These are phyloP conservation scores for Salvia hispanica DNA, from an alignment of 257 asterid genomes.

Conservation along the genomic window DNA sequence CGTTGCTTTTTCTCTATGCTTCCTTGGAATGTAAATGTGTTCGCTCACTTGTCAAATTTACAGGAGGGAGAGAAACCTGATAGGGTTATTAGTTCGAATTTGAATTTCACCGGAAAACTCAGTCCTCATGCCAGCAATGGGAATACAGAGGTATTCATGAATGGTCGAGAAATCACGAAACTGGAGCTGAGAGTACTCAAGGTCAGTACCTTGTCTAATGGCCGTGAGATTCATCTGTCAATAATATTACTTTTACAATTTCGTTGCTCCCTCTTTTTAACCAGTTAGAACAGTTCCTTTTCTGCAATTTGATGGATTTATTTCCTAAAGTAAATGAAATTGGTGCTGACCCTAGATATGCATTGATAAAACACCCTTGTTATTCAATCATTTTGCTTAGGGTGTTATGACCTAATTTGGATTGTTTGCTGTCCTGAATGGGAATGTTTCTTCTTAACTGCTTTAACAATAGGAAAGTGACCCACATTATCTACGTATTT, in stretches of 20 bases:
- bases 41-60: conserved; percentile 34
- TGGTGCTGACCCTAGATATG: neutral
- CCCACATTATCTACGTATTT: neutral
- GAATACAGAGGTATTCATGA: conserved; percentile 84
- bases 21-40: conserved; percentile 24
- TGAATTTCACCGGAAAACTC: conserved; percentile 84
- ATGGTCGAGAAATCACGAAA: conserved; percentile 94
- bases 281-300: conserved; percentile 4
- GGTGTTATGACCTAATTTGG: neutral
- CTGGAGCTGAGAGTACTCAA: conserved; percentile 80
- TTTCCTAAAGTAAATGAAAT: neutral
- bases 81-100: conserved; percentile 74
- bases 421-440: neutral
- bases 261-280: neutral
- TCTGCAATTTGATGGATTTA: conserved; percentile 15
- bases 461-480: neutral
- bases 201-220: conserved; percentile 48
- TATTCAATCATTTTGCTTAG: neutral
- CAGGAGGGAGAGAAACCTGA: conserved; percentile 99
- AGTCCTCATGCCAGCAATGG: conserved; percentile 88
- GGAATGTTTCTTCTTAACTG: neutral
- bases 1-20: neutral
- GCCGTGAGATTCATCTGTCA: neutral
- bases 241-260: neutral
- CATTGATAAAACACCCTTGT: neutral